A percentile compares a stretch with the other conserved stretches of the same genome.
Evolutionary conservation across 2,329 filamentous ascomycete genomes (phyloP).

Genomic region (Ploettnerulaceae sp.): DNA sequence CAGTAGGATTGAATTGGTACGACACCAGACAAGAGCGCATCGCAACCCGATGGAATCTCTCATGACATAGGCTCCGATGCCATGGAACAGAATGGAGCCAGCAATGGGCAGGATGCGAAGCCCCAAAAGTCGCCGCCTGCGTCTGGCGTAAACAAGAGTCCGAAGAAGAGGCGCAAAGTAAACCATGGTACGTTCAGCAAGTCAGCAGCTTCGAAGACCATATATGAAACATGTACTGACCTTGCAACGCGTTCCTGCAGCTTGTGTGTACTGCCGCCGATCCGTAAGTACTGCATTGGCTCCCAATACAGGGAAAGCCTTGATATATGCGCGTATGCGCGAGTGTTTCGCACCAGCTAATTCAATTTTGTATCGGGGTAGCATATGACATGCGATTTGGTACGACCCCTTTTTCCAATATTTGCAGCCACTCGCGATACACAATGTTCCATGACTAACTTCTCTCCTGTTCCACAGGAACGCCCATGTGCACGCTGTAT

Average conservation of each 20-base stretch:
- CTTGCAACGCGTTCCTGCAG: slow-evolving; percentile 48
- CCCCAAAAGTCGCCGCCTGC: slow-evolving; percentile 31
- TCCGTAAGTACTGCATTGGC: slow-evolving; percentile 63
- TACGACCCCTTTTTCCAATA: slow-evolving; percentile 47
- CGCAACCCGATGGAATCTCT: slow-evolving; percentile 34
- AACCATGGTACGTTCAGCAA: slow-evolving; percentile 67
- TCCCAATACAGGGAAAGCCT: slow-evolving; percentile 25
- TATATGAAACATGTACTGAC: slow-evolving; percentile 32
- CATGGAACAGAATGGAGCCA: slow-evolving; percentile 35
- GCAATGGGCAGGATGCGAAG: slow-evolving; percentile 33
- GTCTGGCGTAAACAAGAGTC: slow-evolving; percentile 46
- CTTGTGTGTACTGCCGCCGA: slow-evolving; percentile 84
- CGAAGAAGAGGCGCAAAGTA: slow-evolving; percentile 83
- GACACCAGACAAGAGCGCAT: slow-evolving; percentile 9
- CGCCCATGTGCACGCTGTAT: slow-evolving; percentile 96
- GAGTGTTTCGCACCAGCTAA: slow-evolving; percentile 34
- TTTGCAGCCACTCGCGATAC: slow-evolving; percentile 32
- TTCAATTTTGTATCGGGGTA: slow-evolving; percentile 39
- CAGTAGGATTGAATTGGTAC: slow-evolving; percentile 1
- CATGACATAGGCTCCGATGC: slow-evolving; percentile 33
- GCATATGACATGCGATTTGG: slow-evolving; percentile 92
- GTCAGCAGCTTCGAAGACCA: slow-evolving; percentile 23
- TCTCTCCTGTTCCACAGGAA: slow-evolving; percentile 53
- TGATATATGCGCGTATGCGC: slow-evolving; percentile 31
- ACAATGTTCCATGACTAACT: slow-evolving; percentile 31